Evolutionary conservation across 2,329 filamentous ascomycete species (phyloP), one percentile per base, ranked within the genome.

Genomic region (Fusarium decemcellulare): DNA sequence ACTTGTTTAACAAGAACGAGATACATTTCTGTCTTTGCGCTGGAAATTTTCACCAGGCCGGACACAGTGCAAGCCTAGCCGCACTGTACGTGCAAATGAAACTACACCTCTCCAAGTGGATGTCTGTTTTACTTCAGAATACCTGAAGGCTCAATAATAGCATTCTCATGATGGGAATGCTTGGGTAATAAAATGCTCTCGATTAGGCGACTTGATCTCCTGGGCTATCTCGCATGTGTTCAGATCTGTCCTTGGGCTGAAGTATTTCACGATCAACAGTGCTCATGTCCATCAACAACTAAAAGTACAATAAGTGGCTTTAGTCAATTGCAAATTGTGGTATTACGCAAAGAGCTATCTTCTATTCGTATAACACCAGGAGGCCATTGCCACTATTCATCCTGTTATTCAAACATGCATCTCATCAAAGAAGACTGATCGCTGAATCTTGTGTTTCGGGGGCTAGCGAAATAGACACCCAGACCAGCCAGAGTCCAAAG

Each of bases 1-100:
- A 29, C 39, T 29, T 16, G 46, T 34, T 52, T 15, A n/a, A 30
- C 18, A n/a, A 23, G 23, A 5, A 23, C 23, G 23, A 23, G 18
- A 4, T 18, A 40, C 16, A 51, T 34, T 15, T 16, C 27, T 32
- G 11, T 27, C 32, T 50, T 50, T 37, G 48, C 36, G 18, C 15
- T 12, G 44, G 48, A 70, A 67, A 70, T 56, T 66, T 67, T 67
- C 34, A 54, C 34, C 47, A 27, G 37, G 30, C 50, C 40, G 15
- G 51, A 29, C 14, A 61, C 59, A 61, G 59, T 61, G 59, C 10
- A 1, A 36, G 7, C 10, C 12, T 5, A 15, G 8, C 14, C 4
- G 29, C 59, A 61, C 59, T 58, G 59, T 61, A 36, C 16, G 39
- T 16, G 23, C 23, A 23, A 23, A 23, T 23, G 23, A 23, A 23